These are phyloP conservation scores for Corymbia maculata DNA, from an alignment of 345 rosid genomes.

Conservation along the genomic window DNA sequence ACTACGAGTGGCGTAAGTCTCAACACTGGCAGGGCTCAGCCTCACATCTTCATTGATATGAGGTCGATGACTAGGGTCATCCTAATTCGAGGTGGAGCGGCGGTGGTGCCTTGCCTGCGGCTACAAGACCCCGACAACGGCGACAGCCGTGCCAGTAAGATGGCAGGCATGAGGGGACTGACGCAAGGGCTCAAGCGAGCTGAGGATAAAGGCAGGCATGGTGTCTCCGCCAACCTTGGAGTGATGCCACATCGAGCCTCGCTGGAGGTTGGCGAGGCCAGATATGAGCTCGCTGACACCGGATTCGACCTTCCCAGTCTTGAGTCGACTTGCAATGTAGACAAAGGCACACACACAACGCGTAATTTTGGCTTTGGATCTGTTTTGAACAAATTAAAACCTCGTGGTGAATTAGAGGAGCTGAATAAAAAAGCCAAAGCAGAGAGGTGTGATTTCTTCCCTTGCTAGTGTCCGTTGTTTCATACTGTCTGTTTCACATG, in stretches of 20 bases:
- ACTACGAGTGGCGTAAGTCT: not conserved
- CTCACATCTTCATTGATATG: not conserved
- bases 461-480: not conserved
- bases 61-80: not conserved
- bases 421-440: conserved; percentile 84
- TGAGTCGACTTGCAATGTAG: not conserved
- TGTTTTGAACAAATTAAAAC: conserved; percentile 17
- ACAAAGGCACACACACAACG: not conserved
- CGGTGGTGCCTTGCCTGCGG: not conserved
- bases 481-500: not conserved
- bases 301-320: not conserved
- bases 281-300: not conserved
- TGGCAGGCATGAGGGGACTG: not conserved
- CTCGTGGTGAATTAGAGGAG: conserved; percentile 51
- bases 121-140: not conserved
- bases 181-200: not conserved
- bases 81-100: not conserved
- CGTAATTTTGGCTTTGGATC: not conserved
- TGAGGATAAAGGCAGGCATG: not conserved
- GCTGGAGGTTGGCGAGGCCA: not conserved
- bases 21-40: not conserved
- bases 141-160: not conserved
- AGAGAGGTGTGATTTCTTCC: conserved; percentile 45
- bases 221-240: not conserved
- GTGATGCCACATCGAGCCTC: not conserved